Conservation (phyloP, 352 stramenopile genomes). For the Globisporangium barbulae region DNA sequence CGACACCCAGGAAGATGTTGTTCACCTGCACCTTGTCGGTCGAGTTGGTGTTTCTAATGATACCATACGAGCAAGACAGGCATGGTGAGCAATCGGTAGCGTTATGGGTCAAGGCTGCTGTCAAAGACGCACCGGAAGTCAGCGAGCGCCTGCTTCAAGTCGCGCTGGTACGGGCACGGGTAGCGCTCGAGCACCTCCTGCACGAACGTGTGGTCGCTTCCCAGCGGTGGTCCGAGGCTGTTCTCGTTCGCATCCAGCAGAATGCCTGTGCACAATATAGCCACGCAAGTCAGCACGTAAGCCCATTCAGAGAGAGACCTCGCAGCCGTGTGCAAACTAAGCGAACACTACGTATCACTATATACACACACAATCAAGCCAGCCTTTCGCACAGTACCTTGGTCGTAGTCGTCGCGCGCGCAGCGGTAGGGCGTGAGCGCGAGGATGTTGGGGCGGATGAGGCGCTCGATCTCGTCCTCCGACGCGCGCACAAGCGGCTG, state of each 20-base stretch:
- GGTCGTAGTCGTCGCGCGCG: conserved; percentile 95
- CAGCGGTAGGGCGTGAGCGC: conserved; percentile 96
- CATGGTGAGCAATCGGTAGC: not conserved
- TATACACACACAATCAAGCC: not conserved
- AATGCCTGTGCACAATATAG: conserved; percentile 58
- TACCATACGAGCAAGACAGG: not conserved
- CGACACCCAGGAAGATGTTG: conserved; percentile 98
- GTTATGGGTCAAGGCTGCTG: not conserved
- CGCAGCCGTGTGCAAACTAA: not conserved
- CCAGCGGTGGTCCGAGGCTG: conserved; percentile 89
- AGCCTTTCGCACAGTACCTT: conserved; percentile 33
- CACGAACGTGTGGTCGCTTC: conserved; percentile 65
- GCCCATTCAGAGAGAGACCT: not conserved
- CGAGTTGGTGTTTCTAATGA: conserved; percentile 45
- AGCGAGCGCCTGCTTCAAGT: conserved; percentile 91
- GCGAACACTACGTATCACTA: not conserved
- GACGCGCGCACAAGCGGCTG: not conserved
- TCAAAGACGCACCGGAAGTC: conserved; percentile 46
- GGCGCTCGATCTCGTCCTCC: conserved; percentile 68
- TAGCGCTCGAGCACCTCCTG: conserved; percentile 92
- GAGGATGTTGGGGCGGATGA: conserved; percentile 97
- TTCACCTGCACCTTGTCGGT: conserved; percentile 63
- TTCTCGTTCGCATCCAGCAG: conserved; percentile 99
- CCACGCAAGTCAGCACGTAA: not conserved
- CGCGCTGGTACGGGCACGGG: conserved; percentile 93